Conservation (phyloP, 176 grass and related monocot genomes). For the Paspalum notatum region DNA sequence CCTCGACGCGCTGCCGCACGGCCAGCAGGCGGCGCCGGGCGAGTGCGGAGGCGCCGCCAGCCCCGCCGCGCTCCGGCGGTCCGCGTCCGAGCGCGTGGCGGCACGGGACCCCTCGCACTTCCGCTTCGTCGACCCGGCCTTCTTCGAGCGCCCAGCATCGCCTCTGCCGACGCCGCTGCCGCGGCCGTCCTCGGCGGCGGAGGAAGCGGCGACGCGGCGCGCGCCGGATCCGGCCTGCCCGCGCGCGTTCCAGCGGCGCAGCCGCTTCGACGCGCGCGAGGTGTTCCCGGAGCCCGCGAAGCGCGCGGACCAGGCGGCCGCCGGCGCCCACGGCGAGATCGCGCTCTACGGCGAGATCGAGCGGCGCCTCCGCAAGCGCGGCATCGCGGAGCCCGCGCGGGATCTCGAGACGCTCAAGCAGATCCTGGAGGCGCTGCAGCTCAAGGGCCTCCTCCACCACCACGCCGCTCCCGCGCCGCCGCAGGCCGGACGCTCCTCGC, state of each 20-base stretch:
- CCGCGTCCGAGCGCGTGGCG: conserved; percentile 76
- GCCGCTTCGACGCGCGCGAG: conserved; percentile 74
- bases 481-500: not conserved
- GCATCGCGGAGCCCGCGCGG: conserved; percentile 73
- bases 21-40: not conserved
- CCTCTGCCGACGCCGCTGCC: conserved; percentile 31
- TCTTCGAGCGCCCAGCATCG: conserved; percentile 45
- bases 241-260: conserved; percentile 58
- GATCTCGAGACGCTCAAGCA: conserved; percentile 95
- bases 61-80: conserved; percentile 63
- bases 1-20: conserved; percentile 67
- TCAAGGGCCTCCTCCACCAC: conserved; percentile 87
- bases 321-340: conserved; percentile 44
- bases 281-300: conserved; percentile 78
- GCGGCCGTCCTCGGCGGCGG: conserved; percentile 39
- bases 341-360: conserved; percentile 90
- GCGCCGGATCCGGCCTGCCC: conserved; percentile 3
- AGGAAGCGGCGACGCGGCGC: conserved; percentile 25
- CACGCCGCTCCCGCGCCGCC: not conserved
- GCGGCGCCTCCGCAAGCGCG: conserved; percentile 80
- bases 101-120: conserved; percentile 59
- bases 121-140: conserved; percentile 61
- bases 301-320: not conserved
- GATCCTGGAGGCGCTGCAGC: conserved; percentile 83
- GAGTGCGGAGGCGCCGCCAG: not conserved